phyloP scores from a whole-genome alignment of 345 rosid species.

The Geranium rotundifolium region DNA sequence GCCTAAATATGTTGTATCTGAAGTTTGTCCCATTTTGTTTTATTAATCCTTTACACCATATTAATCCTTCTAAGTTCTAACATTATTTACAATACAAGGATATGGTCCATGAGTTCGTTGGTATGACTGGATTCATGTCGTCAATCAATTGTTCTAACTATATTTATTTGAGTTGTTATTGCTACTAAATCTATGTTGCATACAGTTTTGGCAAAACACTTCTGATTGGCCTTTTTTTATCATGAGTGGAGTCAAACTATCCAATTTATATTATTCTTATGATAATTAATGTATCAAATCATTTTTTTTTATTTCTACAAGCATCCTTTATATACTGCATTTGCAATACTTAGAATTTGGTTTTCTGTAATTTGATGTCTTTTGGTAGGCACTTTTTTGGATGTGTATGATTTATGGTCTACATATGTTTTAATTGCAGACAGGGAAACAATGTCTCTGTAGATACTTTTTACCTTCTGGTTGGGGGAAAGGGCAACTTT shows the following conservation, averaged over 20 bases:
- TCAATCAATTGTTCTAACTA: neutral
- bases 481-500: conserved; percentile 34
- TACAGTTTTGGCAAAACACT: neutral
- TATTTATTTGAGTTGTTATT: neutral
- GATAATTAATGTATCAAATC: neutral
- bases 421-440: conserved; percentile 37
- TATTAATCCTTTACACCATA: neutral
- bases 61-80: neutral
- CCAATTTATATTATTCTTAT: neutral
- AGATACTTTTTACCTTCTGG: conserved; percentile 58
- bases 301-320: too few relatives aligned
- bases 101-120: neutral
- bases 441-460: conserved; percentile 88
- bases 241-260: neutral
- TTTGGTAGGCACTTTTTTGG: neutral
- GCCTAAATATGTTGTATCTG: too few relatives aligned
- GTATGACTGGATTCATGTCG: neutral
- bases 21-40: too few relatives aligned
- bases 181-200: neutral
- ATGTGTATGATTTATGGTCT: conserved; percentile 2
- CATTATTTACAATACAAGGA: neutral
- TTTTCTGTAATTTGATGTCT: neutral
- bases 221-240: neutral
- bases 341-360: neutral
- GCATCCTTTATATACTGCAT: neutral